Evolutionary conservation across 2,329 filamentous ascomycete species (phyloP).

Genomic region (Penicillium sp.): DNA sequence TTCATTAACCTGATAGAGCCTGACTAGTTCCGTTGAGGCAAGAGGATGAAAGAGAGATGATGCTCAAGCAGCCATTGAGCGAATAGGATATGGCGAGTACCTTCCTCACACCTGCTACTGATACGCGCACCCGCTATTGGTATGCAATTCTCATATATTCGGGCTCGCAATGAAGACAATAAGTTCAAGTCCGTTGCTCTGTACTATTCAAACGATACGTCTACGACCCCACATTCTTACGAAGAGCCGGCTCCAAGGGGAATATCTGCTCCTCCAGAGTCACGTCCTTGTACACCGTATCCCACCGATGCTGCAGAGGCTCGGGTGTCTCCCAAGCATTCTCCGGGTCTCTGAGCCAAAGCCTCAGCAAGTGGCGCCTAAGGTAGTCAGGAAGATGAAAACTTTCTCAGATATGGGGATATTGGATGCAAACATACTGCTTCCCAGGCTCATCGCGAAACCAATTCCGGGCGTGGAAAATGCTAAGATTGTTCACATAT

Average conservation of each 20-base stretch:
- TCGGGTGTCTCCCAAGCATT: slow-evolving; percentile 46
- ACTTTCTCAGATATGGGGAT: not conserved
- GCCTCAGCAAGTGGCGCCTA: slow-evolving; percentile 46
- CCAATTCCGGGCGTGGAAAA: slow-evolving; percentile 51
- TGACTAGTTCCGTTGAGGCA: too few relatives aligned
- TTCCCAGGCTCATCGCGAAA: slow-evolving; percentile 42
- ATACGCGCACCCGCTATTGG: too few relatives aligned
- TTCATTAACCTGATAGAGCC: too few relatives aligned
- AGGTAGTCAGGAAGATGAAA: slow-evolving; percentile 3
- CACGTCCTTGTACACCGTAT: slow-evolving; percentile 43
- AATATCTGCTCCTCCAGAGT: slow-evolving; percentile 42
- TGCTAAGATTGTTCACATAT: slow-evolving; percentile 53
- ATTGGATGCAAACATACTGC: slow-evolving; percentile 30
- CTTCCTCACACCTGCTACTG: too few relatives aligned
- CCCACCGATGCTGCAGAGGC: slow-evolving; percentile 39
- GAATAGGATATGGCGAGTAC: too few relatives aligned
- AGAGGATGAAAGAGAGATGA: too few relatives aligned
- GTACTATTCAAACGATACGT: too few relatives aligned
- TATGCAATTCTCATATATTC: too few relatives aligned
- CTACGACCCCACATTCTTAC: slow-evolving; percentile 19
- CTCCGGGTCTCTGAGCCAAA: slow-evolving; percentile 51
- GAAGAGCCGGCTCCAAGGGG: slow-evolving; percentile 41
- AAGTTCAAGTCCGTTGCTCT: too few relatives aligned
- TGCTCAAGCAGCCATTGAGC: too few relatives aligned
- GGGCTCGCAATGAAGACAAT: too few relatives aligned